Evolutionary conservation across 768 basidiomycete genomes (phyloP), one percentile per base, ranked within the genome.

Genomic region (Suillus lakei): DNA sequence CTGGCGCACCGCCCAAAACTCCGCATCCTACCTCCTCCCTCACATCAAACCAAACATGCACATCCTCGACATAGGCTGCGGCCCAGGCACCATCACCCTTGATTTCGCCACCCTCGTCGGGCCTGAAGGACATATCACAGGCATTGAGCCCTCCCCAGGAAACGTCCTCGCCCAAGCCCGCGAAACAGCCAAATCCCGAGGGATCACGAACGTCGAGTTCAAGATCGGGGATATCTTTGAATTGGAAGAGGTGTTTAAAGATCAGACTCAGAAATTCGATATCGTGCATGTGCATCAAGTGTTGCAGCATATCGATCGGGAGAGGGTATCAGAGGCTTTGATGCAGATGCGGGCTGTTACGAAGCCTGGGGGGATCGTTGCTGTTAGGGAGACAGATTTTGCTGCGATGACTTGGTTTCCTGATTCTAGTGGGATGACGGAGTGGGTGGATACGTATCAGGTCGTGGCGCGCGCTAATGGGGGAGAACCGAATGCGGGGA

Each of bases 31-130:
- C 69, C 75, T 85, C 28, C 62, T 84, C 39, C 71, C 73, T 12
- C 71, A 74, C 44, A 69, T 84, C 36, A 71, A 76, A 30, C 79
- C 81, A 1, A 61, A 70, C 54, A 78, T 81, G 77, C 66, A 72
- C 41, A 77, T 86, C 63, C 81, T 86, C 50, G 85, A 86, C 69
- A 69, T 85, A 41, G 85, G 85, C 12, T 86, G 82, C 66, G 85
- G 86, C 0, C 85, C 85, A 0, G 86, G 84, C 0, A 83, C 82
- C 16, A 86, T 86, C 71, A 84, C 84, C 2, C 65, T 70, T 36
- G 80, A 80, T 61, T 71, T 87, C 26, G 84, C 84, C 2, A 64
- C 64, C 1, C 74, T 75, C 64, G 80, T 82, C 21, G 51, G 51
- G 18, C 77, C 80, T 1, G 55, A 79, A 36, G 85, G 84, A 0